Evolutionary conservation across 2,329 filamentous ascomycete genomes (phyloP), one percentile per base, ranked within the genome.

Genomic region (Fusarium miscanthi): DNA sequence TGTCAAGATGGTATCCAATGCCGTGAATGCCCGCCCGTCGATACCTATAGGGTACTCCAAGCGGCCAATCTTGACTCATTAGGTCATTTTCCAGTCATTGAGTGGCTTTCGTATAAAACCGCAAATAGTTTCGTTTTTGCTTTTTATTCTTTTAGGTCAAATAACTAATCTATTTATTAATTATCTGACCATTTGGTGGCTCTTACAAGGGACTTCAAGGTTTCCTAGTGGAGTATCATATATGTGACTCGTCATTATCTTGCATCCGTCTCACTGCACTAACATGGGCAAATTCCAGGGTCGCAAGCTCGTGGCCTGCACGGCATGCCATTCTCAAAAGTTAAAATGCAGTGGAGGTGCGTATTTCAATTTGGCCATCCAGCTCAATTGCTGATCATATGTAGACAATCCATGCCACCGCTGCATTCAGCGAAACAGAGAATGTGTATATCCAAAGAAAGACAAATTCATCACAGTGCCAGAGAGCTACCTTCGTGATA

Each of bases 341-440:
- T 14, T 59, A 30, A 62, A 62, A 33, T 62, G 59, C 25, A 62
- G 35, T 21, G 53, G 59, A 62, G 53, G 59, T 59, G 8, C 8
- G 53, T 48, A 31, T 19, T n/a, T 8, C 6, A 8, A 25, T 11
- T 12, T 9, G 6, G 23, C 4, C 16, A 9, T 8, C 2, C 4
- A 10, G 12, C 3, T 3, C 17, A 1, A 27, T 17, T 8, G 31
- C 33, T 62, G 14, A 59, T 21, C 3, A 1, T 19, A 1, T 12
- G 30, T 30, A 62, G 59, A 35, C 27, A 48, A 17, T 23, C 59
- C 59, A 10, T 62, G 59, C 0, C 41, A 62, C 0, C 59, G 59
- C 3, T 59, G 59, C 19, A 8, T 41, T 8, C 41, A 59, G 25
- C 52, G 52, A 8, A 38, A 40, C 5, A 37, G 59, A 46, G 52